Evolutionary conservation across 164 flowering plant species (phyloP).

Genomic region (Vitis cinerea): DNA sequence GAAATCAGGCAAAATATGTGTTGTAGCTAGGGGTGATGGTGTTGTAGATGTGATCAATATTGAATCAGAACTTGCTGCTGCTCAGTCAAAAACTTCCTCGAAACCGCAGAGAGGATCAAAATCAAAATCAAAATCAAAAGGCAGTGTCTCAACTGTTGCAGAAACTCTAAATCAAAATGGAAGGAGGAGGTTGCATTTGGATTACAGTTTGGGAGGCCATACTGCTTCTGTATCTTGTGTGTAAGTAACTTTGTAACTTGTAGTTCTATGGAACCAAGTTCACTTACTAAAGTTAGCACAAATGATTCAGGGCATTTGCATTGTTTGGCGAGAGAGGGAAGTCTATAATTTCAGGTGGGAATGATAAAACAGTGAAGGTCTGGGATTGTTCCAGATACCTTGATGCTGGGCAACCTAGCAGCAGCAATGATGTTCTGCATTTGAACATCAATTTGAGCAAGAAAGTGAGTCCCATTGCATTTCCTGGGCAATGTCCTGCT

Average conservation of each 20-base stretch:
- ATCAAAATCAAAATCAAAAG: conserved; percentile 39
- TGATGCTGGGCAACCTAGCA: conserved; percentile 31
- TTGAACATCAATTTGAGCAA: conserved; percentile 55
- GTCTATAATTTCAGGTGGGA: conserved; percentile 78
- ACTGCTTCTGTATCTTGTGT: conserved; percentile 85
- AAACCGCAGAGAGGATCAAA: conserved; percentile 43
- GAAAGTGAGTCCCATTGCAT: conserved; percentile 41
- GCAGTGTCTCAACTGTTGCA: conserved; percentile 13
- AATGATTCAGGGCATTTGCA: conserved; percentile 65
- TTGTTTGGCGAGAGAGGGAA: conserved; percentile 84
- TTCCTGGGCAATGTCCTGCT: background rate
- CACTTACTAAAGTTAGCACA: background rate
- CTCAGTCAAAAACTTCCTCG: conserved; percentile 42
- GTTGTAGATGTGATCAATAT: conserved; percentile 65
- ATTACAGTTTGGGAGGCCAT: conserved; percentile 79
- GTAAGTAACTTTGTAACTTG: conserved; percentile 41
- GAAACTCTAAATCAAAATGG: conserved; percentile 25
- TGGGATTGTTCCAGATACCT: conserved; percentile 69
- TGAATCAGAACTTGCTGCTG: conserved; percentile 57
- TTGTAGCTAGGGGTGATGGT: conserved; percentile 90
- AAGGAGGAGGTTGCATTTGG: conserved; percentile 54
- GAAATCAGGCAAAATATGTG: conserved; percentile 61
- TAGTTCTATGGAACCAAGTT: background rate
- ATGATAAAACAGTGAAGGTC: conserved; percentile 75
- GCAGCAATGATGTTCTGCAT: conserved; percentile 32